A percentile compares a stretch with the other conserved stretches of the same genome.
Evolutionary conservation across 2,329 filamentous ascomycete species (phyloP).

Genomic region (Penicillium griseofulvum): DNA sequence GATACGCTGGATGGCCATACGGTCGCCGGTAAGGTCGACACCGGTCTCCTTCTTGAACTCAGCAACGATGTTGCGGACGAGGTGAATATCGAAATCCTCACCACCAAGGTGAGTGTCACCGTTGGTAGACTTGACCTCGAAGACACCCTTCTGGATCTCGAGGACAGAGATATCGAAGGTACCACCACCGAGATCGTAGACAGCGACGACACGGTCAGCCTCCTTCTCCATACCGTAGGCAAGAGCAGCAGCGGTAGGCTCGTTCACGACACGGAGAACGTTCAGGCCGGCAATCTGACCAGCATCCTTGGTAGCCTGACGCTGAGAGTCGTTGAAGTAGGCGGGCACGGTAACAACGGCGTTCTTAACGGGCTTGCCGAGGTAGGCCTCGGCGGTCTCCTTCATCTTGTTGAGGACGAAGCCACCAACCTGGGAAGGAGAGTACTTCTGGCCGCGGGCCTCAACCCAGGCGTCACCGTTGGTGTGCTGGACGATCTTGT

Average conservation of each 20-base stretch:
- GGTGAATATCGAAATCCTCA: constrained; percentile 94
- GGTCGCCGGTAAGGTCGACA: constrained; percentile 84
- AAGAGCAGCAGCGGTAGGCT: constrained; percentile 92
- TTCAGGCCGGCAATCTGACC: constrained; percentile 95
- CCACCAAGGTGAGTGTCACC: constrained; percentile 98
- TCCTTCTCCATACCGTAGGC: constrained; percentile 97
- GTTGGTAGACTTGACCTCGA: constrained; percentile 99
- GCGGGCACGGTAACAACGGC: constrained; percentile 95
- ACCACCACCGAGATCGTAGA: constrained; percentile 97
- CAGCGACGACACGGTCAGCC: constrained; percentile 81
- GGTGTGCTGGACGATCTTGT: constrained; percentile 96
- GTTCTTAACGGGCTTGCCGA: constrained; percentile 88
- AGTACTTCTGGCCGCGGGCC: constrained; percentile 92
- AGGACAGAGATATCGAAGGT: constrained; percentile 99
- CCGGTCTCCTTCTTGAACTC: constrained; percentile 96
- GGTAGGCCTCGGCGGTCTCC: constrained; percentile 93
- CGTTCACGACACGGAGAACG: constrained; percentile 96
- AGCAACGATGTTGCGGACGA: constrained; percentile 89
- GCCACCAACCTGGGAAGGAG: constrained; percentile 95
- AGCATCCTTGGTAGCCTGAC: constrained; percentile 96
- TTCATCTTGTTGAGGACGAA: constrained; percentile 99
- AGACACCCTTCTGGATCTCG: constrained; percentile 95
- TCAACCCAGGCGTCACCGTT: constrained; percentile 97
- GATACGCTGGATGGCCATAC: constrained; percentile 99
- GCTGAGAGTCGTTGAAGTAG: constrained; percentile 98